Evolutionary conservation across 1,284 basidiomycete genomes (phyloP), one percentile per base, ranked within the genome.

Genomic region (Xerocomus nothofagi): DNA sequence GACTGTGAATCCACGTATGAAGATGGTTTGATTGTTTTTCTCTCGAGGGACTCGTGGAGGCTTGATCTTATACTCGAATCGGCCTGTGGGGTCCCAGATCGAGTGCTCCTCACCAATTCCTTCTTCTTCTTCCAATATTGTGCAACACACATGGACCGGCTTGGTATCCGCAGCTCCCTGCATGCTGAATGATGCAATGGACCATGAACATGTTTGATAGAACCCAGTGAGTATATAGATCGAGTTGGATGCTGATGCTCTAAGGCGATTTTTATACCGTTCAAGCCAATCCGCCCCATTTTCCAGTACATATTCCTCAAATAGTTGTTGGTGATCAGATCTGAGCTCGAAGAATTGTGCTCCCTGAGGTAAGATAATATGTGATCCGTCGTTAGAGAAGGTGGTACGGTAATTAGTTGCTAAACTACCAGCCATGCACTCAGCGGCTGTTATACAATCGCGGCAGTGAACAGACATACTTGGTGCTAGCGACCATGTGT

Each of bases 211-310:
- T 1, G 45, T 21, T 38, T 37, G 39, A 12, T 44, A 23, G 15
- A 49, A 43, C 12, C 52, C 52, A 1, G 52, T 54, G 27, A 53
- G 21, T 5, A 53, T 7, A 20, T 53, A 40, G 11, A 53, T 27
- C 1, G 52, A 54, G 3, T 36, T 34, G 10, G 36, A 40, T 10
- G 36, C 31, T 0, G 38, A 18, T 26, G 4, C 24, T 31, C 29
- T 24, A 20, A 55, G 44, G 3, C 7, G 32, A 18, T 47, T 24
- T 20, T 10, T 18, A 8, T 23, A 53, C 1, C 10, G 27, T 1
- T 43, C 26, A 3, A 50, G 17, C 53, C 47, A 55, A 8, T 40
- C 24, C 0, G 23, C 20, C 0, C 41, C 52, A 15, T 54, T 40
- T 7, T 36, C 29, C 29, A 20, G 33, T 2, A 40, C 41, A 18